Percentiles rank a stretch among this genome's conserved stretches.
phyloP scores from a whole-genome alignment of 2,329 filamentous ascomycete genomes.

The Neonectria coccinea region DNA sequence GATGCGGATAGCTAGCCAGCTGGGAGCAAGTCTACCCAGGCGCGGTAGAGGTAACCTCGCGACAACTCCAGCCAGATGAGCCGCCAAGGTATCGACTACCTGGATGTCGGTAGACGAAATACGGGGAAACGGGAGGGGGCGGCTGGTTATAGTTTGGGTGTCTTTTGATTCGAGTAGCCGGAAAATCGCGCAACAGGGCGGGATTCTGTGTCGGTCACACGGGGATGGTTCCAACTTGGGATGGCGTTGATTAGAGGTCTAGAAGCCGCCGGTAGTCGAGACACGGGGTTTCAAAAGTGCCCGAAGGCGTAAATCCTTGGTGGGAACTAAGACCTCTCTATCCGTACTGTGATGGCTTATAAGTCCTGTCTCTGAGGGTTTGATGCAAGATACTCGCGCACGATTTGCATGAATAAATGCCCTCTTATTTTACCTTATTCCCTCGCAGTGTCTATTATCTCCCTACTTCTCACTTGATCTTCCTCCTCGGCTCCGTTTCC shows the following conservation, averaged over 20 bases:
- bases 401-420: not conserved
- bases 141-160: not conserved
- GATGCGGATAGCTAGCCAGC: not conserved
- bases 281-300: not conserved
- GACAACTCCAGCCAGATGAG: not conserved
- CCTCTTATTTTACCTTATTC: not conserved
- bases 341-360: not conserved
- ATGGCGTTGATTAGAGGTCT: not conserved
- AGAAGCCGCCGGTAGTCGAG: too few species aligned
- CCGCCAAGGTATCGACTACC: not conserved
- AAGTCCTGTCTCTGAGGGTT: too few species aligned
- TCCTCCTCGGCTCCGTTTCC: not conserved
- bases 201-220: not conserved
- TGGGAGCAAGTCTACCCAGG: not conserved
- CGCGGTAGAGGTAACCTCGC: not conserved
- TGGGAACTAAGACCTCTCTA: not conserved
- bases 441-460: too few species aligned
- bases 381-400: not conserved
- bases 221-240: constrained; percentile 6
- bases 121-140: constrained; percentile 1
- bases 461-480: not conserved
- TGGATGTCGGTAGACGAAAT: not conserved
- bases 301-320: not conserved
- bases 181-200: constrained; percentile 6
- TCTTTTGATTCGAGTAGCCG: constrained; percentile 7